A percentile compares a stretch with the other conserved stretches of the same genome.
Conservation (phyloP, 257 asterid genomes). For the Penstemon eatonii region DNA sequence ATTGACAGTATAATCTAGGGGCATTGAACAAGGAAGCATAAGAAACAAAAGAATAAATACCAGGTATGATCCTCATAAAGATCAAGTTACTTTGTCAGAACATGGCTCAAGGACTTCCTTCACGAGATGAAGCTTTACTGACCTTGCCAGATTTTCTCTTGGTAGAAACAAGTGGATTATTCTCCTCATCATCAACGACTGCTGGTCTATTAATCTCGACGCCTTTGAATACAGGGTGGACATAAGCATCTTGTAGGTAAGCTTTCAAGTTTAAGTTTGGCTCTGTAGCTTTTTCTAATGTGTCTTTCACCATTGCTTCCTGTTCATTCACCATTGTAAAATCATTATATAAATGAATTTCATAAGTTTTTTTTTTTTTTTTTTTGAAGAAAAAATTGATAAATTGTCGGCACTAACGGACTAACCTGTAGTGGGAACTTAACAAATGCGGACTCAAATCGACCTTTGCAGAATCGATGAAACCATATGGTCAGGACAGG, state of each 20-base stretch:
- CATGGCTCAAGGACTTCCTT: slow-evolving; percentile 33
- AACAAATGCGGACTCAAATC: slow-evolving; percentile 76
- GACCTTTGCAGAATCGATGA: slow-evolving; percentile 75
- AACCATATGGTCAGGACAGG: slow-evolving; percentile 86
- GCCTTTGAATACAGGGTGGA: slow-evolving; percentile 62
- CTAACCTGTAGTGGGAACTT: slow-evolving; percentile 84
- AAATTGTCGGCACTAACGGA: slow-evolving; percentile 38
- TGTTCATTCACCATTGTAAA: slow-evolving; percentile 32
- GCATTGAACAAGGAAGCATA: slow-evolving; percentile 15
- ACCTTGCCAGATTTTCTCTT: slow-evolving; percentile 49
- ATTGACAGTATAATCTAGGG: slow-evolving; percentile 32
- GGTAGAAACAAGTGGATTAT: slow-evolving; percentile 56
- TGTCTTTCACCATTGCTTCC: slow-evolving; percentile 77
- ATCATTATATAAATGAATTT: not conserved
- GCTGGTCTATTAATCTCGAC: slow-evolving; percentile 34
- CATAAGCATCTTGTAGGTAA: slow-evolving; percentile 58
- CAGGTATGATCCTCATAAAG: slow-evolving; percentile 11
- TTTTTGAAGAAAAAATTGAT: not conserved
- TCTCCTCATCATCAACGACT: slow-evolving; percentile 49
- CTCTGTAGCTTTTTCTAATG: slow-evolving; percentile 66
- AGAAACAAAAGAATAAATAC: slow-evolving; percentile 8
- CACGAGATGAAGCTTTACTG: slow-evolving; percentile 41
- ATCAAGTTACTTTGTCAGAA: slow-evolving; percentile 1
- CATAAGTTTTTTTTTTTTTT: too few species aligned
- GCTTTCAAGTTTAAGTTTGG: slow-evolving; percentile 60